Conservation (phyloP, 805 yeast genomes). For the Cyberlindnera lachancei region DNA sequence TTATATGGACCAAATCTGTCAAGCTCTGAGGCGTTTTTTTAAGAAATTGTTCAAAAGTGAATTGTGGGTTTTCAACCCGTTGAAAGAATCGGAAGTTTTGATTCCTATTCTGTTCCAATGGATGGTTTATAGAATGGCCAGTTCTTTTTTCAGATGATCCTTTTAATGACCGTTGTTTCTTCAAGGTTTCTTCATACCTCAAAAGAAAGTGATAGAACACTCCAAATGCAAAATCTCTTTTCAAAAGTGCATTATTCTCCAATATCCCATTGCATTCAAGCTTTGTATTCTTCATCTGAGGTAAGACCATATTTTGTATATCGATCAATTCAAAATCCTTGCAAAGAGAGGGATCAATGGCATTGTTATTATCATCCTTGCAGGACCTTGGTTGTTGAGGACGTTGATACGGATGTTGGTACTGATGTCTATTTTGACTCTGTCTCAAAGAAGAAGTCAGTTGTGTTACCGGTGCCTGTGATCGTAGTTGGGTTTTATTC, state of each 20-base stretch:
- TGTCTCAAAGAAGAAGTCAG: no score
- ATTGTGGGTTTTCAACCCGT: conserved; percentile 11
- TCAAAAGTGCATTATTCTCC: conserved; percentile 9
- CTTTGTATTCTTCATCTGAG: conserved; percentile 10
- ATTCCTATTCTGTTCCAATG: conserved; percentile 3
- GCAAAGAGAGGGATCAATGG: conserved; percentile 13
- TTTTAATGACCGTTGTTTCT: no score
- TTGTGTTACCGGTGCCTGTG: no score
- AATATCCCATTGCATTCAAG: conserved; percentile 17
- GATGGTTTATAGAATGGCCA: neutral
- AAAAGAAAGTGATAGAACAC: conserved; percentile 11
- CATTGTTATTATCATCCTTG: neutral
- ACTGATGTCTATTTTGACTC: neutral
- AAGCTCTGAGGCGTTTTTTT: conserved; percentile 13
- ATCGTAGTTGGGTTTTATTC: no score
- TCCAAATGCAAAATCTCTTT: conserved; percentile 14
- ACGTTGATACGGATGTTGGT: neutral
- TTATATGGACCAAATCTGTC: conserved; percentile 12
- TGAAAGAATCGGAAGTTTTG: conserved; percentile 8
- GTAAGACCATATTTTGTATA: conserved; percentile 8
- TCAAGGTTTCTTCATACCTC: conserved; percentile 4
- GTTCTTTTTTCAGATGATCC: neutral
- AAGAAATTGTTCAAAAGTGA: conserved; percentile 13
- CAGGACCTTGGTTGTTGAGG: neutral
- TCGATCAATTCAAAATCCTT: conserved; percentile 8